Evolutionary conservation across 768 basidiomycete genomes (phyloP).

Genomic region (Tylopilus rubrobrunneus): DNA sequence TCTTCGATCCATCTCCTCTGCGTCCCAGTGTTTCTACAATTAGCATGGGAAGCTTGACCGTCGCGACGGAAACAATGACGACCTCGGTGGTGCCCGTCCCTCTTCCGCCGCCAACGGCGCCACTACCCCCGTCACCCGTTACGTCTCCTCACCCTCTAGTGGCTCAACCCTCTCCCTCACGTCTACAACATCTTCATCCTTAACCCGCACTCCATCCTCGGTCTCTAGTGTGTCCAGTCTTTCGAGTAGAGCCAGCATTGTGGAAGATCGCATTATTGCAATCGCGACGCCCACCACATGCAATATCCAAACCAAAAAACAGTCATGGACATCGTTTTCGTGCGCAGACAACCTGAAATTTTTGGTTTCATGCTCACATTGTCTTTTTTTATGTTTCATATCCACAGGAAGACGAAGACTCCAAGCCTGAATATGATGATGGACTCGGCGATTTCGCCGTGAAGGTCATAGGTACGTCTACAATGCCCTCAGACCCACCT

Average conservation of each 20-base stretch:
- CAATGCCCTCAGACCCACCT: too few relatives aligned
- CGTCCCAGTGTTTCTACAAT: constrained; percentile 50
- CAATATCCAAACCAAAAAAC: too few relatives aligned
- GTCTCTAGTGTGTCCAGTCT: constrained; percentile 42
- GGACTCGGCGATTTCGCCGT: too few relatives aligned
- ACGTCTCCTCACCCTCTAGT: constrained; percentile 32
- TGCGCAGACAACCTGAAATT: too few relatives aligned
- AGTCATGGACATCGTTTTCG: too few relatives aligned
- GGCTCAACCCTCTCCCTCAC: constrained; percentile 32
- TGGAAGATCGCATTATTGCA: constrained; percentile 26
- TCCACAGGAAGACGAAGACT: too few relatives aligned
- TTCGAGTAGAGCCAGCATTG: constrained; percentile 36
- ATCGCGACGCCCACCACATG: background rate
- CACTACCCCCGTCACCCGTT: constrained; percentile 4
- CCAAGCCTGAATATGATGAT: too few relatives aligned
- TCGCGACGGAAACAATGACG: constrained; percentile 33
- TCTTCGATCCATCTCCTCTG: constrained; percentile 73
- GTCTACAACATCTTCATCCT: constrained; percentile 25
- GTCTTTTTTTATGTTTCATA: too few relatives aligned
- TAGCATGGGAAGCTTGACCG: constrained; percentile 31
- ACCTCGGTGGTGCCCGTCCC: constrained; percentile 17
- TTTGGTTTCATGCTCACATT: too few relatives aligned
- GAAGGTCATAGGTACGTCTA: too few relatives aligned
- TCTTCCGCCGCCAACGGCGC: background rate
- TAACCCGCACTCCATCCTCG: constrained; percentile 38